phyloP scores from a whole-genome alignment of 2,329 filamentous ascomycete species.

The Diaporthe vaccinii region DNA sequence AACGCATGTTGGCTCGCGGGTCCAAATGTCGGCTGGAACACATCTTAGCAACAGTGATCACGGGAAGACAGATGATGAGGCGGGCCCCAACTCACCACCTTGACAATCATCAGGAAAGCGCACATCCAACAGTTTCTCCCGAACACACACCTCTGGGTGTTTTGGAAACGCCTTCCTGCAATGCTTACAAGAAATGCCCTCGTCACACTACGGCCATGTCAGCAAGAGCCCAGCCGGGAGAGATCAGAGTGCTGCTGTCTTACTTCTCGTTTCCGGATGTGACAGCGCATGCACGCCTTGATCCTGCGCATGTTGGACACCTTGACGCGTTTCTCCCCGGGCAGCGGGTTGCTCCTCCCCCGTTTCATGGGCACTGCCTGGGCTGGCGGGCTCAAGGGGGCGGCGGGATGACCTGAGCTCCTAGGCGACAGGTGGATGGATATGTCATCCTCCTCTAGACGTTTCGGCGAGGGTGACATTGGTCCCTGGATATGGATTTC shows the following conservation, averaged over 20 bases:
- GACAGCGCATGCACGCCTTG: conserved; percentile 36
- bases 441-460: conserved; percentile 17
- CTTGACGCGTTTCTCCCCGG: conserved; percentile 20
- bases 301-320: conserved; percentile 34
- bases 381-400: background rate
- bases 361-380: conserved; percentile 21
- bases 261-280: conserved; percentile 35
- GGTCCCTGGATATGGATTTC: conserved; percentile 1
- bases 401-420: background rate
- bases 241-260: background rate
- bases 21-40: conserved; percentile 28
- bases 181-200: conserved; percentile 21
- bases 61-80: background rate
- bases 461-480: conserved; percentile 11
- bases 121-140: conserved; percentile 18
- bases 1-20: background rate
- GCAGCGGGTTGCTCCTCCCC: conserved; percentile 25
- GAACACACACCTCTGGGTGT: conserved; percentile 33
- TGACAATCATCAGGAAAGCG: conserved; percentile 14
- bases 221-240: background rate
- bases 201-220: conserved; percentile 30
- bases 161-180: conserved; percentile 26
- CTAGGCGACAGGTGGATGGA: background rate
- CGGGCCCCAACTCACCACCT: conserved; percentile 16
- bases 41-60: background rate